Percentiles rank a stretch among this genome's conserved stretches.
Evolutionary conservation across 306 rosid species (phyloP).

Genomic region (Rosa lucieae): DNA sequence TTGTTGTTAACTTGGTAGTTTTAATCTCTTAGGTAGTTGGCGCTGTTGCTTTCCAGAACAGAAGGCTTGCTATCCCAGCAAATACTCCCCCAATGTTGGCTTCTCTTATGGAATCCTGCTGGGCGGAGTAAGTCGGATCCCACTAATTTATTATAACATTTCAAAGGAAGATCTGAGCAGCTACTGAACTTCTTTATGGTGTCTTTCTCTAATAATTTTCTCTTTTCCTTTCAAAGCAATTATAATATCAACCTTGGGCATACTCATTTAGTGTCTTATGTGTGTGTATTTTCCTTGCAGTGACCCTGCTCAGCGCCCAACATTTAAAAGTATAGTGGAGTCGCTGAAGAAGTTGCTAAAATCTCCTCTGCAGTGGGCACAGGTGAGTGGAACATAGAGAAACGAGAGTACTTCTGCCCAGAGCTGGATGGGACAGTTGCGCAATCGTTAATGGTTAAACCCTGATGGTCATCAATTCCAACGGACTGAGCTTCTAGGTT

Average conservation of each 20-base stretch:
- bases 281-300: conserved; percentile 43
- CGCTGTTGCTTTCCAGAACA: conserved; percentile 94
- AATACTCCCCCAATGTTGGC: conserved; percentile 68
- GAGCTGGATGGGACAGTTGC: conserved; percentile 24
- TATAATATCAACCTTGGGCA: not conserved
- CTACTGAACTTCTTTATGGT: not conserved
- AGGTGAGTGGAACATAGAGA: conserved; percentile 44
- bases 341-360: conserved; percentile 83
- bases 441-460: conserved; percentile 13
- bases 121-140: conserved; percentile 77
- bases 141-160: not conserved
- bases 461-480: conserved; percentile 19
- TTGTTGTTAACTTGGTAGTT: conserved; percentile 5
- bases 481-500: conserved; percentile 27
- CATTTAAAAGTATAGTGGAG: conserved; percentile 61
- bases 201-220: not conserved
- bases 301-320: conserved; percentile 75
- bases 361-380: conserved; percentile 70
- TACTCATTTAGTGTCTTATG: conserved; percentile 11
- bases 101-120: conserved; percentile 93
- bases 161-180: not conserved
- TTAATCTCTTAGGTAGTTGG: conserved; percentile 78
- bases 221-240: not conserved
- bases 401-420: conserved; percentile 16
- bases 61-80: conserved; percentile 74